Evolutionary conservation across 1,139 yeast species (phyloP).

Genomic region (Yamadazyma buinensis): DNA sequence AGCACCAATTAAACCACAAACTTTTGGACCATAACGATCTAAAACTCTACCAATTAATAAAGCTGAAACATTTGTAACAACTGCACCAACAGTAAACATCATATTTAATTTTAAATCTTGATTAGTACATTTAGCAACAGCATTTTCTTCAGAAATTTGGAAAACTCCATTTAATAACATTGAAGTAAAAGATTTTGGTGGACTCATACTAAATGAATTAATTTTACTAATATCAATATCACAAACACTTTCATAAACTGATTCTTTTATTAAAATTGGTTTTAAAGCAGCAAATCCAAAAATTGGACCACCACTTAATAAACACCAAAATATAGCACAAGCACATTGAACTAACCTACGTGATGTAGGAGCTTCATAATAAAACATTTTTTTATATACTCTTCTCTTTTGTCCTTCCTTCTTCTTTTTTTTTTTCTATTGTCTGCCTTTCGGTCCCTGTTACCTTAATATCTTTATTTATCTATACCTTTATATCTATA

Average conservation of each 20-base stretch:
- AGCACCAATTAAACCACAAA: conserved; percentile 43
- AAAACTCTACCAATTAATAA: conserved; percentile 37
- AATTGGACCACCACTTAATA: conserved; percentile 44
- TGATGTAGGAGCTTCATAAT: conserved; percentile 15
- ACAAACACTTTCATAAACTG: conserved; percentile 37
- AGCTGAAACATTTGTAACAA: conserved; percentile 42
- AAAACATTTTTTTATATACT: no score
- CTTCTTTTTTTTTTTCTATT: neutral
- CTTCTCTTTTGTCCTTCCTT: no score
- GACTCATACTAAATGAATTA: conserved; percentile 6
- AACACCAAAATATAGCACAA: conserved; percentile 43
- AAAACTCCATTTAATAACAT: conserved; percentile 10
- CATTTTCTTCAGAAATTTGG: conserved; percentile 8
- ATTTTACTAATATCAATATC: conserved; percentile 16
- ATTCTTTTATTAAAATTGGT: conserved; percentile 37
- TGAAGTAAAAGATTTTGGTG: conserved; percentile 10
- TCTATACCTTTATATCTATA: no score
- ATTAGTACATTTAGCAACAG: conserved; percentile 30
- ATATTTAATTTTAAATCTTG: conserved; percentile 44
- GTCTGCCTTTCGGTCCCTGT: no score
- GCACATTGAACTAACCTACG: conserved; percentile 24
- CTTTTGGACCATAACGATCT: conserved; percentile 40
- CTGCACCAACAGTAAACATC: conserved; percentile 47
- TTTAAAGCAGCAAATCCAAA: conserved; percentile 50
- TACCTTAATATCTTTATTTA: no score